A percentile compares a stretch with the other conserved stretches of the same genome.
Conservation (phyloP, 2,329 filamentous ascomycete species). For the Orbilia javanica region DNA sequence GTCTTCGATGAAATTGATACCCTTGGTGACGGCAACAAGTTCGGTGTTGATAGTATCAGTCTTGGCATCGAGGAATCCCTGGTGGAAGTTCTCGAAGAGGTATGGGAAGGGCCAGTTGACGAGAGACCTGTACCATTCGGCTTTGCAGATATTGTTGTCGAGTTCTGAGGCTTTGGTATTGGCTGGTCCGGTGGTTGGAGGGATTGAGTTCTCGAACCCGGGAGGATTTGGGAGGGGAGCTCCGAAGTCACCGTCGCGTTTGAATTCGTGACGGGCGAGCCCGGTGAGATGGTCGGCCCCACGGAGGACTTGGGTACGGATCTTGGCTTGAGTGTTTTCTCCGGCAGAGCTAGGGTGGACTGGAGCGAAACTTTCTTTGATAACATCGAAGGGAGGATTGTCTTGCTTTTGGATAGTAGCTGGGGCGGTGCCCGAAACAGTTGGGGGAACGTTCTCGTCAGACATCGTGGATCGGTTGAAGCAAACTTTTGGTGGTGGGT, state of each 20-base stretch:
- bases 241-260: constrained; percentile 50
- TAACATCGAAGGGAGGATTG: constrained; percentile 1
- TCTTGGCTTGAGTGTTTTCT: constrained; percentile 33
- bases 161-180: constrained; percentile 40
- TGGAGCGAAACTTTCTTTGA: constrained; percentile 23
- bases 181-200: constrained; percentile 26
- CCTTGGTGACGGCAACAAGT: constrained; percentile 10
- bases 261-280: constrained; percentile 54
- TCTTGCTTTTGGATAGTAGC: not conserved
- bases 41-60: not conserved
- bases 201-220: constrained; percentile 8
- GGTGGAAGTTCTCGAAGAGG: constrained; percentile 45
- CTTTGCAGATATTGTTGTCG: constrained; percentile 55
- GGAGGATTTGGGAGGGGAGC: constrained; percentile 43
- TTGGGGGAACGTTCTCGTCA: constrained; percentile 40
- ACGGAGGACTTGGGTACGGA: constrained; percentile 53
- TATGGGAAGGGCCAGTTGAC: constrained; percentile 48
- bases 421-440: not conserved
- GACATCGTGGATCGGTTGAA: constrained; percentile 17
- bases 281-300: constrained; percentile 42
- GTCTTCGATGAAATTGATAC: constrained; percentile 43
- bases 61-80: constrained; percentile 46
- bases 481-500: too few relatives aligned
- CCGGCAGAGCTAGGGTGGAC: constrained; percentile 22
- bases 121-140: constrained; percentile 55